These are phyloP conservation scores for Amorphotheca resinae DNA, from an alignment of 495 filamentous ascomycete species.

Conservation along the genomic window DNA sequence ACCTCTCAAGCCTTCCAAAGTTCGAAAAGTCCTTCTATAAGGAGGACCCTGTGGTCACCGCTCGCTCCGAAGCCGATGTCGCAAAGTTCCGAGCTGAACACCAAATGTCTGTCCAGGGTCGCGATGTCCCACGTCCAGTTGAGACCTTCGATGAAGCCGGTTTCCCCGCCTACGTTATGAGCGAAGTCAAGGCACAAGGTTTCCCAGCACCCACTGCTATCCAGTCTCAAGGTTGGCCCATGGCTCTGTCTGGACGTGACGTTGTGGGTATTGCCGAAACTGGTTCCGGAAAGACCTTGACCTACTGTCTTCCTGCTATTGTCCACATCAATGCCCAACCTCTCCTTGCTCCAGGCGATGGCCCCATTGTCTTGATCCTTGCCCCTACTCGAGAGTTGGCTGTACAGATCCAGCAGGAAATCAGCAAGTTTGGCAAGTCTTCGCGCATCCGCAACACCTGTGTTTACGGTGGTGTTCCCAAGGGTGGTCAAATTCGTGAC, in stretches of 20 bases:
- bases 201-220: slow-evolving; percentile 88
- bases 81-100: slow-evolving; percentile 74
- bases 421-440: slow-evolving; percentile 93
- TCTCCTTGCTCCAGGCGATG: slow-evolving; percentile 90
- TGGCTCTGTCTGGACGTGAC: slow-evolving; percentile 95
- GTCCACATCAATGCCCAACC: slow-evolving; percentile 99
- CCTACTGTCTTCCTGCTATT: slow-evolving; percentile 95
- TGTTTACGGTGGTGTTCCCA: slow-evolving; percentile 97
- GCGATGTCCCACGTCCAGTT: slow-evolving; percentile 77
- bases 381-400: slow-evolving; percentile 95
- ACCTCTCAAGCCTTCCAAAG: slow-evolving; percentile 70
- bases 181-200: slow-evolving; percentile 94
- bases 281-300: slow-evolving; percentile 96
- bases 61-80: slow-evolving; percentile 65
- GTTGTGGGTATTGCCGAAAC: slow-evolving; percentile 99
- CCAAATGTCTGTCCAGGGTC: slow-evolving; percentile 66
- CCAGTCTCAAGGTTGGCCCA: slow-evolving; percentile 97
- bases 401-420: slow-evolving; percentile 93
- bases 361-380: slow-evolving; percentile 89
- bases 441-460: slow-evolving; percentile 98
- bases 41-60: slow-evolving; percentile 67
- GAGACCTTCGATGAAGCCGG: slow-evolving; percentile 95
- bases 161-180: slow-evolving; percentile 93
- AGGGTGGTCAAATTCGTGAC: slow-evolving; percentile 91
- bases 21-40: slow-evolving; percentile 99